Evolutionary conservation across 176 grass and related monocot species (phyloP), one percentile per base, ranked within the genome.

Genomic region (Chrysopogon serrulatus): DNA sequence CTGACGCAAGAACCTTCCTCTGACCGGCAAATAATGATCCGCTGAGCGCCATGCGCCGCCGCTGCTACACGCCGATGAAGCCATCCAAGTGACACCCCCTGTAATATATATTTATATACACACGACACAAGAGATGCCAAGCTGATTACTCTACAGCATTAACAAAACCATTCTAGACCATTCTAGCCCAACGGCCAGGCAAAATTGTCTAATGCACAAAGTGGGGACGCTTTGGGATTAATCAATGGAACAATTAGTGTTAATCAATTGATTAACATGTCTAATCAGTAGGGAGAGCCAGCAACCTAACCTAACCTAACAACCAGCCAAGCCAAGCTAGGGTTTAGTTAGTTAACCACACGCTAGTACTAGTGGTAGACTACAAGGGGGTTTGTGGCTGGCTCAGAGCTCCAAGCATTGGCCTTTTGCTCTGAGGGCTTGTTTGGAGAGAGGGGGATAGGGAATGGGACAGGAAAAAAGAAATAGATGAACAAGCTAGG

Each of bases 391-490:
- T 83, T 87, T 87, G 86, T 78, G 65, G 80, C 77, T 82, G 90
- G 93, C 86, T 88, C 90, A 86, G 78, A 86, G 93, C 90, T 90
- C 87, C 73, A 84, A 76, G 82, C 87, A 76, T 57, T 77, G 76
- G 86, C 79, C 47, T 64, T 63, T 81, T 82, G 41, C 23, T 82
- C 53, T 41, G n/a, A n/a, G n/a, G n/a, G n/a, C n/a, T n/a, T n/a
- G n/a, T n/a, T n/a, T n/a, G n/a, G n/a, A n/a, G n/a, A n/a, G n/a
- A n/a, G n/a, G n/a, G n/a, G n/a, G n/a, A n/a, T n/a, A n/a, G n/a
- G n/a, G n/a, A n/a, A n/a, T n/a, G n/a, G n/a, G n/a, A n/a, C n/a
- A n/a, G n/a, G n/a, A n/a, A n/a, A n/a, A n/a, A n/a, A n/a, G n/a
- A n/a, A n/a, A n/a, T n/a, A n/a, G n/a, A n/a, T n/a, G n/a, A n/a